Conservation (phyloP, 116 monocot genomes). For the Trichopus zeylanicus region DNA sequence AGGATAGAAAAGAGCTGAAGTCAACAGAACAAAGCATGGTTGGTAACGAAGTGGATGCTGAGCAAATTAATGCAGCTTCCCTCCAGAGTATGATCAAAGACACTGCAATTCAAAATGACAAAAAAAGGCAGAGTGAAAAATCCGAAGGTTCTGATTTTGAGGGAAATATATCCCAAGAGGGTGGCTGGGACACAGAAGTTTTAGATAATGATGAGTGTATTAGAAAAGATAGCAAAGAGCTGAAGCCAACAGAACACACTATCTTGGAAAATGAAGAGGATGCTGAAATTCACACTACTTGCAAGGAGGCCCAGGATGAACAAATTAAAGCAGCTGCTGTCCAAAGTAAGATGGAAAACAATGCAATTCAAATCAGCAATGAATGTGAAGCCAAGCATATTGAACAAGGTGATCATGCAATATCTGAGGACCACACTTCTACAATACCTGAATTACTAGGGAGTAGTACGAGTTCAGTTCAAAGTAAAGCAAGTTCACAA, state of each 20-base stretch:
- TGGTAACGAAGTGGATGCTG: not conserved
- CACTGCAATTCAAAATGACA: constrained; percentile 2
- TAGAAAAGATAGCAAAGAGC: too few relatives aligned
- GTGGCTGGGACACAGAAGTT: not conserved
- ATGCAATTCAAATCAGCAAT: not conserved
- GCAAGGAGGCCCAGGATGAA: too few relatives aligned
- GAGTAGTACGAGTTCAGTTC: not conserved
- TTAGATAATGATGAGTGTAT: not conserved
- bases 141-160: too few relatives aligned
- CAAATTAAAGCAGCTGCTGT: too few relatives aligned
- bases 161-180: constrained; percentile 5
- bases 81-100: constrained; percentile 1
- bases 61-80: not conserved
- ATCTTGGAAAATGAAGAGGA: too few relatives aligned
- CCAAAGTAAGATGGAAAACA: too few relatives aligned
- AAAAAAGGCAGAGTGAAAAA: constrained; percentile 6
- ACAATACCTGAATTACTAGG: not conserved
- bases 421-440: constrained; percentile 6
- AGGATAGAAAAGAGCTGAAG: not conserved
- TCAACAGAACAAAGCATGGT: not conserved
- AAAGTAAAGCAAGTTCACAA: not conserved
- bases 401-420: constrained; percentile 2
- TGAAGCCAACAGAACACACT: too few relatives aligned
- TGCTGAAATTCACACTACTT: too few relatives aligned
- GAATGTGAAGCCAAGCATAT: not conserved